These are phyloP conservation scores for Aspergillus pseudoterreus DNA, from an alignment of 2,329 filamentous ascomycete genomes.

Conservation along the genomic window DNA sequence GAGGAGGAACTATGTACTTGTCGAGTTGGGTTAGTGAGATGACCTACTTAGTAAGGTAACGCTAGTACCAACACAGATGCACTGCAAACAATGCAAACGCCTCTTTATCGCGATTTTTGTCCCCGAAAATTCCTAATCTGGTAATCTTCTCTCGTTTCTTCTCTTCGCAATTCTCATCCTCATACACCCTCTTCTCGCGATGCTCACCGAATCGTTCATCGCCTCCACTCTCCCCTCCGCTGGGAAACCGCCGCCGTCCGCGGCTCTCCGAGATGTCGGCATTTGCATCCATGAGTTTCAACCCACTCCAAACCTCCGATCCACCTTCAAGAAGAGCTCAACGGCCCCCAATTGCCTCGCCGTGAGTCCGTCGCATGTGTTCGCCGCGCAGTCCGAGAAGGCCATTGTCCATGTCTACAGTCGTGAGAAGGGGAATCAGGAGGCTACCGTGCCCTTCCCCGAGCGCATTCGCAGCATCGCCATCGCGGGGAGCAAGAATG, in stretches of 20 bases:
- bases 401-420: constrained; percentile 92
- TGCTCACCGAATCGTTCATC: constrained; percentile 49
- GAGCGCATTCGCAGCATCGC: constrained; percentile 79
- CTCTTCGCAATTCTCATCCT: constrained; percentile 10
- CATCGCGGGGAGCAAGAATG: constrained; percentile 61
- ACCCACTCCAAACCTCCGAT: constrained; percentile 69
- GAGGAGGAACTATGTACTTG: not conserved
- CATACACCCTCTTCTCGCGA: constrained; percentile 37
- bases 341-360: constrained; percentile 75
- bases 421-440: constrained; percentile 76
- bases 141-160: not conserved
- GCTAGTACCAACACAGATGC: not conserved
- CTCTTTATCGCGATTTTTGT: constrained; percentile 22
- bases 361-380: constrained; percentile 76
- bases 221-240: constrained; percentile 42
- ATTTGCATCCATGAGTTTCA: constrained; percentile 83
- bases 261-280: constrained; percentile 69
- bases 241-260: constrained; percentile 40
- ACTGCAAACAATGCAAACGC: constrained; percentile 34
- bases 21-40: too few relatives aligned
- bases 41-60: too few relatives aligned
- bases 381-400: constrained; percentile 87
- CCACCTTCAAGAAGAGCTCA: constrained; percentile 88
- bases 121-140: constrained; percentile 13
- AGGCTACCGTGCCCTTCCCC: constrained; percentile 81